Conservation (phyloP, 805 yeast genomes). For the Diddensiella transvaalensis region DNA sequence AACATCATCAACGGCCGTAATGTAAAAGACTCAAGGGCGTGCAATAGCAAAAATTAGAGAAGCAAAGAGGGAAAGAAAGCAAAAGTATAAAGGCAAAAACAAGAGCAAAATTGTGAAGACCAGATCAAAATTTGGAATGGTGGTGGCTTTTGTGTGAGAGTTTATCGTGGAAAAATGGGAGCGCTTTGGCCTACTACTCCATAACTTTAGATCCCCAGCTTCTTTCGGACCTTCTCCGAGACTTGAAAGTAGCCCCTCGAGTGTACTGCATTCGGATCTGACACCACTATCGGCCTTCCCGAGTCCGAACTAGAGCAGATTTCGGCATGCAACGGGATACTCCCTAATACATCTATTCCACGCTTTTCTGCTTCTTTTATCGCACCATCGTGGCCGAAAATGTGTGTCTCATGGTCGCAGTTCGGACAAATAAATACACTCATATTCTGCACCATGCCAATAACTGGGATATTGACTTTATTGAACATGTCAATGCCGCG, state of each 20-base stretch:
- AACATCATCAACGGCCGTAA: no score
- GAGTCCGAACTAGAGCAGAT: constrained; percentile 60
- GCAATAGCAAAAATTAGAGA: no score
- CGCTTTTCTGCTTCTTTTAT: constrained; percentile 45
- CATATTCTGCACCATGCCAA: constrained; percentile 83
- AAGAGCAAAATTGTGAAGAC: no score
- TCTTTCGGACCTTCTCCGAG: constrained; percentile 40
- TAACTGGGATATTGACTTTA: constrained; percentile 64
- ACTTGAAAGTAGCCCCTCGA: constrained; percentile 46
- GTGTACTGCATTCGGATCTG: constrained; percentile 36
- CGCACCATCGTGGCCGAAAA: constrained; percentile 69
- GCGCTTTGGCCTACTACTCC: no score
- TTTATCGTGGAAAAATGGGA: no score
- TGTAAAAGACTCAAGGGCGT: no score
- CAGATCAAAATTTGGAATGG: no score
- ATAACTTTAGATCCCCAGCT: no score
- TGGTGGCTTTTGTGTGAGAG: no score
- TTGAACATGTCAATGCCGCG: constrained; percentile 78
- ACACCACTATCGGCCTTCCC: constrained; percentile 60
- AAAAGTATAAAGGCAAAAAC: no score
- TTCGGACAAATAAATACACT: constrained; percentile 72
- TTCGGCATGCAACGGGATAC: constrained; percentile 60
- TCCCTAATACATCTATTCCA: constrained; percentile 53
- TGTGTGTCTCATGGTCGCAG: constrained; percentile 67
- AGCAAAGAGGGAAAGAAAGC: no score